phyloP scores from a whole-genome alignment of 2,329 filamentous ascomycete species.

The Penicillium verrucosum region DNA sequence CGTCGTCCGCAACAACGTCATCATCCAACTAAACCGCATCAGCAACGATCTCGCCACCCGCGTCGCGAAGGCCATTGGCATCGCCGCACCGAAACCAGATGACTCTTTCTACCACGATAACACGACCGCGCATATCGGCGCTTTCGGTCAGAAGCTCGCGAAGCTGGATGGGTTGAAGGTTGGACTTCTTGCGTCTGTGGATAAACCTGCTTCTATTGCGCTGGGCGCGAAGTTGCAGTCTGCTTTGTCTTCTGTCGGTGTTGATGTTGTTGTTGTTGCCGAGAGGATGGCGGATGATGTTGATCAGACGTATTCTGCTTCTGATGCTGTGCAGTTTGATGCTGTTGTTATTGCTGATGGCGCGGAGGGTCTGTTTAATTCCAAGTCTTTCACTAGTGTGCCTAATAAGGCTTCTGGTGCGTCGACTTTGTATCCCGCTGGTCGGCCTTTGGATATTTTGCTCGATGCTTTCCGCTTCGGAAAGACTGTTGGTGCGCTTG shows the following conservation, averaged over 20 bases:
- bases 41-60: slow-evolving; percentile 64
- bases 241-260: slow-evolving; percentile 41
- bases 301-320: slow-evolving; percentile 62
- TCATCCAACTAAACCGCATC: slow-evolving; percentile 66
- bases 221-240: slow-evolving; percentile 52
- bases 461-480: slow-evolving; percentile 64
- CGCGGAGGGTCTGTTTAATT: slow-evolving; percentile 52
- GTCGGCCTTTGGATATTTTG: slow-evolving; percentile 62
- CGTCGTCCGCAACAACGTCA: slow-evolving; percentile 61
- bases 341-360: slow-evolving; percentile 58
- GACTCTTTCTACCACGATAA: slow-evolving; percentile 67
- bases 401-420: slow-evolving; percentile 38
- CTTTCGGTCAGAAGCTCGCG: slow-evolving; percentile 57
- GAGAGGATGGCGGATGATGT: slow-evolving; percentile 56
- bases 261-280: slow-evolving; percentile 59
- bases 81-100: slow-evolving; percentile 59
- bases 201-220: slow-evolving; percentile 43
- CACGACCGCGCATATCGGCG: slow-evolving; percentile 59
- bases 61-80: slow-evolving; percentile 60
- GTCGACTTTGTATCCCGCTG: slow-evolving; percentile 61
- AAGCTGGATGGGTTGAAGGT: slow-evolving; percentile 63
- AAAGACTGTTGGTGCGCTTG: slow-evolving; percentile 65
- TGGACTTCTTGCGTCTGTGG: slow-evolving; percentile 56
- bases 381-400: slow-evolving; percentile 16
- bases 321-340: slow-evolving; percentile 52